phyloP scores from a whole-genome alignment of 176 grass and related monocot genomes.

The Pontederia paniculata region DNA sequence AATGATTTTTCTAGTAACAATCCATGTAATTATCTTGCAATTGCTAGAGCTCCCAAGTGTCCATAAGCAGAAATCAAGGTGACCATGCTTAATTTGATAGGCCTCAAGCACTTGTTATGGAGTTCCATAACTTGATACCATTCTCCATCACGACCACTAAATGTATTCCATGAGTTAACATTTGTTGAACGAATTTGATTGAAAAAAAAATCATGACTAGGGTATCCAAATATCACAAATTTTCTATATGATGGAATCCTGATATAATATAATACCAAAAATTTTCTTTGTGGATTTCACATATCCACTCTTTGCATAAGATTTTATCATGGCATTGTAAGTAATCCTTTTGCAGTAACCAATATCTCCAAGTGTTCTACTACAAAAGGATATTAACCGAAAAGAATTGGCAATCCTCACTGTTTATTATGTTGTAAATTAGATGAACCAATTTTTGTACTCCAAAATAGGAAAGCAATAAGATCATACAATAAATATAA shows the following conservation, averaged over 20 bases:
- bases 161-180: slow-evolving; percentile 39
- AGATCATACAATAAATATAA: no score
- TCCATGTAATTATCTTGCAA: slow-evolving; percentile 53
- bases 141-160: slow-evolving; percentile 25
- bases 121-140: slow-evolving; percentile 27
- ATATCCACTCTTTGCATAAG: slow-evolving; percentile 28
- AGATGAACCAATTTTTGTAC: no score
- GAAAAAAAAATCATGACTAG: slow-evolving; percentile 23
- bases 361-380: slow-evolving; percentile 10
- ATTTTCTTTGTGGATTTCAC: slow-evolving; percentile 19
- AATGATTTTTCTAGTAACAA: slow-evolving; percentile 29
- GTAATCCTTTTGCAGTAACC: slow-evolving; percentile 28
- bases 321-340: slow-evolving; percentile 32
- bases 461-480: no score
- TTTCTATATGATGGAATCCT: slow-evolving; percentile 46
- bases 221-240: slow-evolving; percentile 33
- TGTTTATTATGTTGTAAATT: no score
- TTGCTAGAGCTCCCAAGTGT: slow-evolving; percentile 36
- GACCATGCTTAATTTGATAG: slow-evolving; percentile 31
- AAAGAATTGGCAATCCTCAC: no score
- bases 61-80: slow-evolving; percentile 48
- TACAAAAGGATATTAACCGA: slow-evolving; percentile 31
- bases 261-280: slow-evolving; percentile 29
- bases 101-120: slow-evolving; percentile 17
- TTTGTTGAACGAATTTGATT: slow-evolving; percentile 32